These are phyloP conservation scores for Antitrichia curtipendula DNA, from an alignment of 225 moss, liverwort and hornwort species.

Conservation along the genomic window DNA sequence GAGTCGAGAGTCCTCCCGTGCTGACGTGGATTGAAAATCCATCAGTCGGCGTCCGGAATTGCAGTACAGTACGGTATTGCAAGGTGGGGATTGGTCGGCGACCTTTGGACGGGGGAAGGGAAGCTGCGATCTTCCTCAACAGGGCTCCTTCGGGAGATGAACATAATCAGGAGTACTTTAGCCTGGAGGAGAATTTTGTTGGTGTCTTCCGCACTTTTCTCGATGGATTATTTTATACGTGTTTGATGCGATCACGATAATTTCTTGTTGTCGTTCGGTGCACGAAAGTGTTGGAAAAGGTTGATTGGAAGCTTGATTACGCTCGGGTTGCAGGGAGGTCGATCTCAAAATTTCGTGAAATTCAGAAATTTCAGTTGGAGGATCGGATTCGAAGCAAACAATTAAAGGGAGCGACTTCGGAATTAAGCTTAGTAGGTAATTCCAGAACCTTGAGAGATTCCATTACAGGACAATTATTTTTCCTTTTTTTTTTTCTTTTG, in stretches of 20 bases:
- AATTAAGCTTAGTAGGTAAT: not conserved
- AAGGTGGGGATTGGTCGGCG: not conserved
- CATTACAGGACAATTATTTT: not conserved
- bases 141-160: not conserved
- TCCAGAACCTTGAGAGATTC: not conserved
- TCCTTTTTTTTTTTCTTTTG: not conserved
- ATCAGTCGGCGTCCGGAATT: not conserved
- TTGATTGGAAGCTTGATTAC: not conserved
- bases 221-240: not conserved
- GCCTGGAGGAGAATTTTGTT: not conserved
- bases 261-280: not conserved
- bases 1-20: too few relatives aligned
- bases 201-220: not conserved
- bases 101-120: not conserved
- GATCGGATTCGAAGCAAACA: not conserved
- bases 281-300: not conserved
- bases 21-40: not conserved
- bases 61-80: too few relatives aligned
- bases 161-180: not conserved
- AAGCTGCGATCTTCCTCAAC: not conserved
- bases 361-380: not conserved
- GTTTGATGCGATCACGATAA: not conserved
- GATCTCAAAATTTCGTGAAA: not conserved
- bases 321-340: not conserved
- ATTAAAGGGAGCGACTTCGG: not conserved